Percentiles rank a stretch among this genome's conserved stretches.
Conservation (phyloP, 306 rosid genomes). For the Trifolium pratense region DNA sequence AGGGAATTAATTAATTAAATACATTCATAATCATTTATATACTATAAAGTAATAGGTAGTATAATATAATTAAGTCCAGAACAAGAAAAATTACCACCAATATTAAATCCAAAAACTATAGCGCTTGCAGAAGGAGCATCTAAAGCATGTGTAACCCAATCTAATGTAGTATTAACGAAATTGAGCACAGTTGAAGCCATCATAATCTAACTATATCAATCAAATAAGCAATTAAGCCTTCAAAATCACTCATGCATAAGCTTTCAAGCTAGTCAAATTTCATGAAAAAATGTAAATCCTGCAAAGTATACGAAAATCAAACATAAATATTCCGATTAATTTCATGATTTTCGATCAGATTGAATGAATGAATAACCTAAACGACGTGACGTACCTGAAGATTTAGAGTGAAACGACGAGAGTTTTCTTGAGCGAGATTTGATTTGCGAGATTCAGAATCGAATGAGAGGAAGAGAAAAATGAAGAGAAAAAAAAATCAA, state of each 20-base stretch:
- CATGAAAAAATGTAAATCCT: slow-evolving; percentile 33
- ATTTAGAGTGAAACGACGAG: slow-evolving; percentile 34
- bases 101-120: slow-evolving; percentile 81
- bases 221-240: slow-evolving; percentile 40
- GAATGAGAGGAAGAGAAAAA: not conserved
- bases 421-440: not conserved
- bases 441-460: slow-evolving; percentile 40
- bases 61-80: not conserved
- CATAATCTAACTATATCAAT: slow-evolving; percentile 43
- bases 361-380: not conserved
- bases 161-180: slow-evolving; percentile 58
- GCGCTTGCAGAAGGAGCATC: slow-evolving; percentile 93
- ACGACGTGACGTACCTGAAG: slow-evolving; percentile 40
- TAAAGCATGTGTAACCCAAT: slow-evolving; percentile 66
- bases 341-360: not conserved
- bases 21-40: not conserved
- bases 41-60: not conserved
- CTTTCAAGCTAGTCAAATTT: slow-evolving; percentile 16
- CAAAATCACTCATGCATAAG: slow-evolving; percentile 40
- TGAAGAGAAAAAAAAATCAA: not conserved
- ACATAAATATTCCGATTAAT: not conserved
- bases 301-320: slow-evolving; percentile 20
- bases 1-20: not conserved
- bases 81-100: slow-evolving; percentile 67
- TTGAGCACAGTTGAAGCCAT: slow-evolving; percentile 63